These are phyloP conservation scores for Neospermospora avenae DNA, from an alignment of 2,329 filamentous ascomycete genomes.

Conservation along the genomic window DNA sequence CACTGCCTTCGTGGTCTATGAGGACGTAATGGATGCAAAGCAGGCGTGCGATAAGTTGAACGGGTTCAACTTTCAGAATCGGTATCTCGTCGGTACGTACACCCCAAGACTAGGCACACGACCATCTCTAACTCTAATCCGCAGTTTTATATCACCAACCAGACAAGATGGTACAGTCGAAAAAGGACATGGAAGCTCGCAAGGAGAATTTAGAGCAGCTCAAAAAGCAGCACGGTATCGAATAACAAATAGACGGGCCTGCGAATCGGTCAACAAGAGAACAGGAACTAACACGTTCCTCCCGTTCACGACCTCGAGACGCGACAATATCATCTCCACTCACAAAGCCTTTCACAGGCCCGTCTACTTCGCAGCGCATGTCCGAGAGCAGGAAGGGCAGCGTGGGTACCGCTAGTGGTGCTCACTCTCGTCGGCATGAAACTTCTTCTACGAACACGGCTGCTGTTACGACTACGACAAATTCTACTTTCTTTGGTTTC, in stretches of 20 bases:
- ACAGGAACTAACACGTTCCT: slow-evolving; percentile 5
- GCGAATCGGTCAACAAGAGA: slow-evolving; percentile 39
- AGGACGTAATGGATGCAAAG: slow-evolving; percentile 98
- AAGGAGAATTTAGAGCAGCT: slow-evolving; percentile 97
- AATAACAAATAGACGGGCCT: slow-evolving; percentile 83
- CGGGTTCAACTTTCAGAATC: slow-evolving; percentile 99
- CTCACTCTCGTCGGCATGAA: slow-evolving; percentile 14
- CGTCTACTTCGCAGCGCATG: slow-evolving; percentile 37
- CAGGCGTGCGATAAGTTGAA: slow-evolving; percentile 99
- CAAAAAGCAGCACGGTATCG: slow-evolving; percentile 97
- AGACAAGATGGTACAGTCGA: slow-evolving; percentile 79
- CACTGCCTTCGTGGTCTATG: slow-evolving; percentile 98
- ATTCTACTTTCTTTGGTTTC: slow-evolving; percentile 32
- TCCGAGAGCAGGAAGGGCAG: slow-evolving; percentile 30
- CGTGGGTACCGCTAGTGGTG: slow-evolving; percentile 14
- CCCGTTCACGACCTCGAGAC: slow-evolving; percentile 19
- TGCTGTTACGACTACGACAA: slow-evolving; percentile 18
- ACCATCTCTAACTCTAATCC: slow-evolving; percentile 12
- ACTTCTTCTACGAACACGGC: slow-evolving; percentile 13
- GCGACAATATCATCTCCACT: slow-evolving; percentile 15
- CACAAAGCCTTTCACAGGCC: slow-evolving; percentile 21
- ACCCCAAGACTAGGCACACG: slow-evolving; percentile 1
- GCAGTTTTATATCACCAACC: slow-evolving; percentile 72
- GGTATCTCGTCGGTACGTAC: slow-evolving; percentile 90
- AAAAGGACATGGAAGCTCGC: slow-evolving; percentile 89